Evolutionary conservation across 1,284 basidiomycete species (phyloP), one percentile per base, ranked within the genome.

Genomic region (Rhodotorula sp.): DNA sequence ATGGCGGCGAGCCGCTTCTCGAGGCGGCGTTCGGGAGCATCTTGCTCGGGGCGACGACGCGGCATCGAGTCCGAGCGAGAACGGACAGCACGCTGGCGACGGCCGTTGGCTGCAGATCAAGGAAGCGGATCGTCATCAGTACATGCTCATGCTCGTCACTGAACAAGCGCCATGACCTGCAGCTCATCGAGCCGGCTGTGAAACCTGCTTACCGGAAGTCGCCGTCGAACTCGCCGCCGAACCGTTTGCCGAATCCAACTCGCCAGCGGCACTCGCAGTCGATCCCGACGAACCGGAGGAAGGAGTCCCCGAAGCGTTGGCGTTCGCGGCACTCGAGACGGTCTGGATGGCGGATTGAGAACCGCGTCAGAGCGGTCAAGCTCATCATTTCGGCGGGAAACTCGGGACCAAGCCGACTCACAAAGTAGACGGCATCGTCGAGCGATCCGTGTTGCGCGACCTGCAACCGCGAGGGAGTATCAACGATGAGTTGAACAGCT

Each of bases 371-470:
- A 21, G 31, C 26, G 28, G 5, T 16, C 16, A 18, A 6, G n/a
- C 21, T 38, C 26, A 49, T 38, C 26, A 49, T 6, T 34, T 34
- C 34, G 34, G 5, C 34, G 34, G 6, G 34, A 34, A 34, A 34
- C 34, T 34, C 5, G 8, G 34, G 34, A 34, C 34, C 6, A 34
- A 34, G 34, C 8, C 23, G 18, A 60, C 67, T 19, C 26, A 69
- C 67, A 23, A 74, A 72, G 68, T 74, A 77, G 54, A 74, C 67
- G 12, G 66, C 67, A 38, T 76, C 76, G 57, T 77, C 76, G 5
- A 77, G 64, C 16, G 69, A 68, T 23, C 76, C 76, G 23, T 72
- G 74, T 49, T 77, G 75, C 10, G 76, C 76, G 31, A 77, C 73
- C 61, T 45, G 50, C 52, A n/a, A 10, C 5, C 3, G 31, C 23